Evolutionary conservation across 345 rosid species (phyloP).

Genomic region (Eucalyptus curtisii): DNA sequence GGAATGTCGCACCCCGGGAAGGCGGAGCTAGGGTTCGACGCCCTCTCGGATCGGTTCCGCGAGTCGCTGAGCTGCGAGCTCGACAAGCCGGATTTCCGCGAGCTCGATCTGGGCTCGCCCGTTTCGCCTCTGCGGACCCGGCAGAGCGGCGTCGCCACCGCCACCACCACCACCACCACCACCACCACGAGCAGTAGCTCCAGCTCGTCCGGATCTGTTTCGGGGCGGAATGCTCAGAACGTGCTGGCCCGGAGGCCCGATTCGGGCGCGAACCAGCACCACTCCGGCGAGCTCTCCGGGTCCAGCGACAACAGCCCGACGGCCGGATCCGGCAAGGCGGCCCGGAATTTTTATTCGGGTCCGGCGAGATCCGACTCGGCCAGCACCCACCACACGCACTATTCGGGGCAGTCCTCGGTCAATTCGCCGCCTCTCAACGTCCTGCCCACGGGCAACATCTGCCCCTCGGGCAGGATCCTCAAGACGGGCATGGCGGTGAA

Average conservation of each 20-base stretch:
- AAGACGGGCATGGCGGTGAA: conserved; percentile 48
- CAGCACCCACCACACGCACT: conserved; percentile 19
- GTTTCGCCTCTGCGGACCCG: conserved; percentile 71
- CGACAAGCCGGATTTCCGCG: conserved; percentile 71
- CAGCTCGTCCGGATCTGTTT: conserved; percentile 72
- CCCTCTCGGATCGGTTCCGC: conserved; percentile 28
- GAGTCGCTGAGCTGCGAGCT: conserved; percentile 44
- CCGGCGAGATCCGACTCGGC: conserved; percentile 36
- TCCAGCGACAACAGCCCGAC: conserved; percentile 50
- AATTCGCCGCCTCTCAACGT: conserved; percentile 45
- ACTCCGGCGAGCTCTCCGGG: conserved; percentile 55
- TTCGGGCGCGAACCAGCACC: conserved; percentile 20
- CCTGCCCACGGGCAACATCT: conserved; percentile 76
- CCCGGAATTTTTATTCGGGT: conserved; percentile 15
- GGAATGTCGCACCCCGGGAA: conserved; percentile 59
- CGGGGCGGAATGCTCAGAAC: conserved; percentile 32
- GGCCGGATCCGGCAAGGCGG: conserved; percentile 1
- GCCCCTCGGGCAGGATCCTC: conserved; percentile 65
- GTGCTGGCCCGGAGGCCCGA: conserved; percentile 21
- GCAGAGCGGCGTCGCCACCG: conserved; percentile 7
- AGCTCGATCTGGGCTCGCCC: conserved; percentile 84
- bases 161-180: conserved; percentile 2
- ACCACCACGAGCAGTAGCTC: conserved; percentile 57
- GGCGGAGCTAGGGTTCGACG: conserved; percentile 22
- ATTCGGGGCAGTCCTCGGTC: conserved; percentile 37